Evolutionary conservation across 2,329 filamentous ascomycete genomes (phyloP), one percentile per base, ranked within the genome.

Genomic region (Claviceps spartinae): DNA sequence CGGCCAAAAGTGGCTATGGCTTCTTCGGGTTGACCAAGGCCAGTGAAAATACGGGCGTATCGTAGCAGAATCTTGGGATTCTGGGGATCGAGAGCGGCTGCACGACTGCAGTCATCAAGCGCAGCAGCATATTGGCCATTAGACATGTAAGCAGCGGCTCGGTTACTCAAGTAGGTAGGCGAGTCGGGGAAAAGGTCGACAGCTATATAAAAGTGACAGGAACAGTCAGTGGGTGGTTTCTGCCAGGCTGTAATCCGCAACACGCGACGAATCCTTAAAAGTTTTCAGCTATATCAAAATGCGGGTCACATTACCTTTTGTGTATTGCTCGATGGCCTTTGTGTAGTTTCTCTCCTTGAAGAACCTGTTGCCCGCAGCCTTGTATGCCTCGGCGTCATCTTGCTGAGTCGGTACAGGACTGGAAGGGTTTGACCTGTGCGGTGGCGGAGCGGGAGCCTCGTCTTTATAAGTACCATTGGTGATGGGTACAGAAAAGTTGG

Each of bases 291-390:
- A 18, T 20, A 8, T 26, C 4, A 22, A 30, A 8, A 34, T 13
- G 16, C 3, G 40, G 18, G 7, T 6, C 20, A 30, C 18, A 66
- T 65, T 75, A 95, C 91, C 91, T 80, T 95, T 95, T 60, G 86
- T 88, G 68, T 97, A 98, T 68, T 96, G 88, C 59, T 86, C 79
- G 65, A 97, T 90, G 24, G 93, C 91, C 64, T 86, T 85, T 55
- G 76, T 72, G 67, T 91, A 98, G 63, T 96, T 87, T 65, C 85
- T 88, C 57, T 90, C 87, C 74, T 96, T 97, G 79, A 96, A 98
- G 64, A 88, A 91, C 63, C 93, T 93, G 73, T 98, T 98, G 54
- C 93, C 93, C 2, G 87, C 81, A 60, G 86, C 81, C 75, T 98
- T 98, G 78, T 85, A 95, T 13, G 82, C 77, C 71, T 98, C 93